These are phyloP conservation scores for Rhododendron griersonianum DNA, from an alignment of 148 eudicot species.

Conservation along the genomic window DNA sequence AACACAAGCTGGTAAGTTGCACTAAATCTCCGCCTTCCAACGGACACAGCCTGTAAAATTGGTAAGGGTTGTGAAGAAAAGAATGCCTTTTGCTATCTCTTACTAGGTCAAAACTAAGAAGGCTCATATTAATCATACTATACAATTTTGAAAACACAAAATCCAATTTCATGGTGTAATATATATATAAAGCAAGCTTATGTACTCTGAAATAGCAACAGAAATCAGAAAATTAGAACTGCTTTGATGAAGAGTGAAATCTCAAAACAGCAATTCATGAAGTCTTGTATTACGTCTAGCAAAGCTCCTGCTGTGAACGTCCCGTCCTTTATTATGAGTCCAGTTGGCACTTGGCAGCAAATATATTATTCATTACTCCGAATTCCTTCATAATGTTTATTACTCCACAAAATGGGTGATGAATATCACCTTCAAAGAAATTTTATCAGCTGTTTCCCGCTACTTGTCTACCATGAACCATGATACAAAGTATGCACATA, in stretches of 20 bases:
- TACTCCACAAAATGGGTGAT: neutral
- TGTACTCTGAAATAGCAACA: neutral
- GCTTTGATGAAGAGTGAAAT: neutral
- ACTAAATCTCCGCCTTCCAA: conserved; percentile 46
- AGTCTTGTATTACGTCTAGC: neutral
- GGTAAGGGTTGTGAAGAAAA: neutral
- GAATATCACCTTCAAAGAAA: neutral
- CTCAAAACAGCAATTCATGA: neutral
- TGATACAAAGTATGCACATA: neutral
- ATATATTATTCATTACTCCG: neutral
- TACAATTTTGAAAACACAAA: neutral
- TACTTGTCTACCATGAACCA: neutral
- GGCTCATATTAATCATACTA: neutral
- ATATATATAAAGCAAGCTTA: neutral
- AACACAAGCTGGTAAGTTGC: conserved; percentile 31
- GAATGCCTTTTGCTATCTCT: neutral
- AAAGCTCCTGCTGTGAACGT: neutral
- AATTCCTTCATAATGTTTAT: neutral
- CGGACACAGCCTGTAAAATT: conserved; percentile 34
- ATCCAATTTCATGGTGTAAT: neutral
- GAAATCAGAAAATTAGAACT: neutral
- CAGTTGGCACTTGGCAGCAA: neutral
- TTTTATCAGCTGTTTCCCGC: neutral
- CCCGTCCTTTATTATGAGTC: neutral
- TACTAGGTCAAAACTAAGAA: neutral